phyloP scores from a whole-genome alignment of 129 eudicot species.

The Mikania micrantha region DNA sequence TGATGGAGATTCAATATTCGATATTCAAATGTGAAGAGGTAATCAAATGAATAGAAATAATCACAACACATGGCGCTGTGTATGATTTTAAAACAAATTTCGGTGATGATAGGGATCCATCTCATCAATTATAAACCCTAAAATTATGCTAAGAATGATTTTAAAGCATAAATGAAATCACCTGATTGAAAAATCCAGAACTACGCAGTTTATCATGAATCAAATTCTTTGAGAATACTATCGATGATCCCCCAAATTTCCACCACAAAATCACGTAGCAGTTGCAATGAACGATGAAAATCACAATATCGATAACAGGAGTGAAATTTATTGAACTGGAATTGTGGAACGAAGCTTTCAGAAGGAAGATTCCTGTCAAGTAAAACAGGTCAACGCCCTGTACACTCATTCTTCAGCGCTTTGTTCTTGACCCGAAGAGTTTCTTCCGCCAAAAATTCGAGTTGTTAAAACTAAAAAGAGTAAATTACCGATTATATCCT shows the following conservation, averaged over 20 bases:
- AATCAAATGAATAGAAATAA: background rate
- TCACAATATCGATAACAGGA: background rate
- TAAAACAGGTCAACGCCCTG: too few relatives aligned
- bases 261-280: background rate
- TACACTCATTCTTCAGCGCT: background rate
- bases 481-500: too few relatives aligned
- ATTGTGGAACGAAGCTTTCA: background rate
- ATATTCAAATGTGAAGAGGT: background rate
- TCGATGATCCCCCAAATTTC: background rate
- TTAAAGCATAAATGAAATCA: background rate
- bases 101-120: background rate
- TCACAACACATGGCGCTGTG: background rate
- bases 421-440: too few relatives aligned
- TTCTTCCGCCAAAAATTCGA: background rate
- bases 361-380: background rate
- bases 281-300: background rate
- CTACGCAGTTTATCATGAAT: background rate
- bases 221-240: background rate
- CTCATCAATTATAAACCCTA: too few relatives aligned
- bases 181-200: background rate
- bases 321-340: background rate
- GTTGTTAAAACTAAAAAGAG: too few relatives aligned
- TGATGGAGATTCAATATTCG: background rate
- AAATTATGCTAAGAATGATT: background rate
- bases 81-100: too few relatives aligned